Conservation (phyloP, 306 rosid genomes). For the Castanospermum australe region DNA sequence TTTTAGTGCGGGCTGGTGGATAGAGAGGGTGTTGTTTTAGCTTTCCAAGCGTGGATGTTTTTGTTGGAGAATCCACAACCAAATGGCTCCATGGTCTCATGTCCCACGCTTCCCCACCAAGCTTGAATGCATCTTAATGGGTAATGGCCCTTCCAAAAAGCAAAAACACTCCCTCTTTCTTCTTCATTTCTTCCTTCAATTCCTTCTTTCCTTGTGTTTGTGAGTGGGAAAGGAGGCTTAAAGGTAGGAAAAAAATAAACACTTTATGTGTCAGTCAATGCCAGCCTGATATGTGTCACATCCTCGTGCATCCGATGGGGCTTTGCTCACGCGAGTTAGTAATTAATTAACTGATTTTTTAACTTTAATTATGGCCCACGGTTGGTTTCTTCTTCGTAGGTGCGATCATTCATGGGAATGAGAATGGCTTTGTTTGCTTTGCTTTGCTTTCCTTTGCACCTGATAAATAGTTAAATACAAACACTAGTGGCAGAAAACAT, state of each 20-base stretch:
- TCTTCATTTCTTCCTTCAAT: neutral
- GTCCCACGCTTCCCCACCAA: conserved; percentile 67
- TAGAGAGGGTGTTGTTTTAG: conserved; percentile 41
- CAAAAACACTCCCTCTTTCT: neutral
- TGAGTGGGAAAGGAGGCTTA: conserved; percentile 10
- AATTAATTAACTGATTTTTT: conserved; percentile 5
- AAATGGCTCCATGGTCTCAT: conserved; percentile 80
- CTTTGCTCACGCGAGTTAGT: conserved; percentile 11
- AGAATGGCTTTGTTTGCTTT: conserved; percentile 4
- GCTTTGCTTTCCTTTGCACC: too few species aligned
- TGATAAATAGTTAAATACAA: conserved; percentile 8
- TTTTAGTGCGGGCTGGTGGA: conserved; percentile 55
- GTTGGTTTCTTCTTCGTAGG: neutral
- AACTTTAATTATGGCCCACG: neutral
- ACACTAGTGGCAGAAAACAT: conserved; percentile 37
- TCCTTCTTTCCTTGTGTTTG: neutral
- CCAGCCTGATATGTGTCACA: conserved; percentile 2
- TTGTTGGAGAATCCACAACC: conserved; percentile 98
- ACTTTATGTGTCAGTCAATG: conserved; percentile 4
- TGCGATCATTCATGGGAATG: conserved; percentile 11
- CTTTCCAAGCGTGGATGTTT: conserved; percentile 77
- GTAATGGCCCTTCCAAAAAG: conserved; percentile 1
- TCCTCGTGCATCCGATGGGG: conserved; percentile 13
- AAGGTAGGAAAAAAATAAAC: neutral
- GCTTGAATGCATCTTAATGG: conserved; percentile 33